phyloP scores from a whole-genome alignment of 2,329 filamentous ascomycete species.

The Hyphodiscus sp. region DNA sequence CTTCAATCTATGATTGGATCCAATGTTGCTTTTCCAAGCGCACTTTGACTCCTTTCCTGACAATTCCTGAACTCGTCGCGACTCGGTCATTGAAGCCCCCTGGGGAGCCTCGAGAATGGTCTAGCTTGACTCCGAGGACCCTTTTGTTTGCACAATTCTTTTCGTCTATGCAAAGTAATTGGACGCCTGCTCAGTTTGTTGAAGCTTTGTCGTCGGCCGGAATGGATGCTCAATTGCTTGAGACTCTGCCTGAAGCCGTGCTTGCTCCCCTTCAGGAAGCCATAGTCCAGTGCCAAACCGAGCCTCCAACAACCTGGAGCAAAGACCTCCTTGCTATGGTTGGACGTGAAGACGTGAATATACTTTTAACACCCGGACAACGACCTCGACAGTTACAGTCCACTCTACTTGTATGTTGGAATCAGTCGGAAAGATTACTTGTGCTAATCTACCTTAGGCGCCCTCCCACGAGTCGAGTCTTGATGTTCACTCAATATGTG shows the following conservation, averaged over 20 bases:
- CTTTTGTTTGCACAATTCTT: slow-evolving; percentile 65
- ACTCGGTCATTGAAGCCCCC: slow-evolving; percentile 17
- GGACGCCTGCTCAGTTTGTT: slow-evolving; percentile 56
- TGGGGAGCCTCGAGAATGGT: slow-evolving; percentile 21
- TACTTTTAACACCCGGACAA: slow-evolving; percentile 49
- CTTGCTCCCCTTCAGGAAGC: slow-evolving; percentile 74
- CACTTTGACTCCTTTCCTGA: slow-evolving; percentile 38
- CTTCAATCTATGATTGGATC: slow-evolving; percentile 53
- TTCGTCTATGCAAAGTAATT: slow-evolving; percentile 44
- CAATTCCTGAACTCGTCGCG: slow-evolving; percentile 42
- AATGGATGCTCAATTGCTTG: slow-evolving; percentile 60
- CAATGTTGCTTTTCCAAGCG: slow-evolving; percentile 33
- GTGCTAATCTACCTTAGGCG: slow-evolving; percentile 33
- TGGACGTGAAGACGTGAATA: slow-evolving; percentile 73
- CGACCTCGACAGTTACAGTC: slow-evolving; percentile 22
- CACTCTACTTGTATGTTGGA: slow-evolving; percentile 21
- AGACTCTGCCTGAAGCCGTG: slow-evolving; percentile 81
- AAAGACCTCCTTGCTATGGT: slow-evolving; percentile 66
- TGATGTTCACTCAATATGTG: slow-evolving; percentile 75
- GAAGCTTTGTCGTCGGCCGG: slow-evolving; percentile 67
- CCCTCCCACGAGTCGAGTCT: slow-evolving; percentile 61
- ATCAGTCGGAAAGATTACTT: neutral
- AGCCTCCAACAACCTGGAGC: slow-evolving; percentile 72
- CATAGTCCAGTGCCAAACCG: slow-evolving; percentile 76
- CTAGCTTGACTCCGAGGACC: slow-evolving; percentile 52